phyloP scores from a whole-genome alignment of 1,284 basidiomycete genomes.

The Microbotryomycetes sp. region DNA sequence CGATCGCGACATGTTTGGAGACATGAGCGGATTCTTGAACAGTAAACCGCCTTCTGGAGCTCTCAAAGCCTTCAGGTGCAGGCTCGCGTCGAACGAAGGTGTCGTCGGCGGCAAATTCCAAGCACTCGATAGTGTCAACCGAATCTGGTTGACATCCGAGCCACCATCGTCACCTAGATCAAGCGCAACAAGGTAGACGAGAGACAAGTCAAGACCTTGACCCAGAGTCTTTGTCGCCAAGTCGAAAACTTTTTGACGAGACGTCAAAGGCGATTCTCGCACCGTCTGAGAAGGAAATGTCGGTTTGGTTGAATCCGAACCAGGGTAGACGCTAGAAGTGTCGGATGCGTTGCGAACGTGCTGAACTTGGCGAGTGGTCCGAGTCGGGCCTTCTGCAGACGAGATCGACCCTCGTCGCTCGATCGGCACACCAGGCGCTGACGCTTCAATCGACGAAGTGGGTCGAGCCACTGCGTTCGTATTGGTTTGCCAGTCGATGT shows the following conservation, averaged over 20 bases:
- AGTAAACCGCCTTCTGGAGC: constrained; percentile 35
- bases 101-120: constrained; percentile 28
- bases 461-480: neutral
- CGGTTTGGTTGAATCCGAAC: neutral
- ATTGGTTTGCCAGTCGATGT: constrained; percentile 1
- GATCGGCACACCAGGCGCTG: neutral
- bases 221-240: constrained; percentile 30
- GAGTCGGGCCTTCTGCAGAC: no score
- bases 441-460: constrained; percentile 1
- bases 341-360: neutral
- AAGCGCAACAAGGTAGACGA: constrained; percentile 34
- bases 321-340: neutral
- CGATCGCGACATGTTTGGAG: no score
- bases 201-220: constrained; percentile 31
- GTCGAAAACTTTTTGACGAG: constrained; percentile 34
- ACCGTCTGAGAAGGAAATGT: constrained; percentile 14
- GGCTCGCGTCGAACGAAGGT: constrained; percentile 34
- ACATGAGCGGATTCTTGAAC: constrained; percentile 31
- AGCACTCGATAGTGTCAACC: constrained; percentile 24
- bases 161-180: constrained; percentile 9
- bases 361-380: neutral
- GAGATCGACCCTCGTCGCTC: no score
- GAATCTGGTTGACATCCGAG: neutral
- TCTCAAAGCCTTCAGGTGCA: constrained; percentile 35
- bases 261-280: constrained; percentile 26